Base-by-base conservation (phyloP, 1,139 yeast genomes). In the Suhomyces chickasaworum region DNA sequence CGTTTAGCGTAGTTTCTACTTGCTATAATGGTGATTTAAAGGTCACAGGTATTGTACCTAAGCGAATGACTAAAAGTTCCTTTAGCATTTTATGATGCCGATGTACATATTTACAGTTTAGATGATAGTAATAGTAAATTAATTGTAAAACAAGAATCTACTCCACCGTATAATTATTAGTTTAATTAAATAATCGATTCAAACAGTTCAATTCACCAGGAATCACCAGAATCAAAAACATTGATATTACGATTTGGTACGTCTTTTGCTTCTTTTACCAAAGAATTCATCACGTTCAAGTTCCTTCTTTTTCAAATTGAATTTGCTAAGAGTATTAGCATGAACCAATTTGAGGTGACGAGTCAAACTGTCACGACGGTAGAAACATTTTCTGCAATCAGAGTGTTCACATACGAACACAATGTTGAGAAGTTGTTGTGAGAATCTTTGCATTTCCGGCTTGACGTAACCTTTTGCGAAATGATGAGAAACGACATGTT, bases 401-500 rank as follows among this genome's bases (percentile, higher is more conserved):
- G 45, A 35, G 42, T 61, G 46, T n/a, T 50, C 49, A 35, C 64
- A 60, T 10, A 54, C 52, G 42, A 56, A 59, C 7, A 56, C 48
- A 4, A 49, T 45, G 3, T 20, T 25, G n/a, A 41, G 46, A n/a
- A 47, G 35, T 39, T 44, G 37, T 7, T 36, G 18, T 7, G 50
- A 36, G 40, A 46, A 45, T 27, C 42, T 21, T 17, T 43, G 37
- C 43, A 45, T 57, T 35, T 56, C 58, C 10, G 56, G 52, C 23
- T 51, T 49, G 10, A 65, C 57, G 35, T 54, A 50, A 2, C 63
- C 64, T 33, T 55, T 52, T 18, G 50, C 37, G 34, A 57, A 53
- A 57, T 85, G 90, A 53, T 82, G 84, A 34, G 77, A 69, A 27
- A 79, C 75, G 50, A 81, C 76, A 54, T 85, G 90, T 49, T 89